These are phyloP conservation scores for Ganoderma sp. DNA, from an alignment of 1,284 basidiomycete genomes.

Conservation along the genomic window DNA sequence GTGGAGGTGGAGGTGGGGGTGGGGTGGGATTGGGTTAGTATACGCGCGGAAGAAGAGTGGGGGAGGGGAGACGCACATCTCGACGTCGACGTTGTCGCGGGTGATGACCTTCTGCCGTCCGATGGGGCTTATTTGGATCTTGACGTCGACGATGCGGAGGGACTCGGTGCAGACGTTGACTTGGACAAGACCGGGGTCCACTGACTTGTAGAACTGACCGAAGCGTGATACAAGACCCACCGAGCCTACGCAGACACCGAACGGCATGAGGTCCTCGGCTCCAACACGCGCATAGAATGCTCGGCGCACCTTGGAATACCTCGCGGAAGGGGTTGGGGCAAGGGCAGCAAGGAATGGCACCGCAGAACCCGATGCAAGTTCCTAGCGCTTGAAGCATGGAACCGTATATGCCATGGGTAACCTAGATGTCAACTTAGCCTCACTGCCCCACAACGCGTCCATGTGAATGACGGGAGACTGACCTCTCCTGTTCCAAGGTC, in stretches of 20 bases:
- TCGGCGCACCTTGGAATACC: conserved; percentile 71
- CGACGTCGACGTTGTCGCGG: conserved; percentile 88
- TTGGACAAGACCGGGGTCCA: conserved; percentile 91
- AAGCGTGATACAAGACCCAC: conserved; percentile 93
- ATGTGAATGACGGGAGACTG: conserved; percentile 15
- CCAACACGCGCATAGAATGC: conserved; percentile 12
- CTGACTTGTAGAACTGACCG: conserved; percentile 93
- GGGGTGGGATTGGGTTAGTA: conserved; percentile 19
- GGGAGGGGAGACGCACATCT: conserved; percentile 59
- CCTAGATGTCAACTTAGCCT: conserved; percentile 42
- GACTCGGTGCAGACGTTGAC: conserved; percentile 94
- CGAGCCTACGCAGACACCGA: conserved; percentile 55
- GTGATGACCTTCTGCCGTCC: conserved; percentile 87
- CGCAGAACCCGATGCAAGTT: conserved; percentile 61
- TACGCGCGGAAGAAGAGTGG: neutral
- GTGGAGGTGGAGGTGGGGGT: conserved; percentile 14
- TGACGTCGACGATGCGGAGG: conserved; percentile 87
- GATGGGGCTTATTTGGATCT: conserved; percentile 90
- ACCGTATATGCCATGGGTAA: conserved; percentile 88
- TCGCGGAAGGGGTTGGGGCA: conserved; percentile 80
- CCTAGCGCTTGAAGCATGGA: conserved; percentile 77
- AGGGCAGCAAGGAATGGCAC: conserved; percentile 89
- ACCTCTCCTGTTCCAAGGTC: conserved; percentile 77
- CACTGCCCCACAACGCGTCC: neutral
- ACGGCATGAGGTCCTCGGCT: neutral